Evolutionary conservation across 495 filamentous ascomycete species (phyloP), one percentile per base, ranked within the genome.

Genomic region (Neohortaea acidophila): DNA sequence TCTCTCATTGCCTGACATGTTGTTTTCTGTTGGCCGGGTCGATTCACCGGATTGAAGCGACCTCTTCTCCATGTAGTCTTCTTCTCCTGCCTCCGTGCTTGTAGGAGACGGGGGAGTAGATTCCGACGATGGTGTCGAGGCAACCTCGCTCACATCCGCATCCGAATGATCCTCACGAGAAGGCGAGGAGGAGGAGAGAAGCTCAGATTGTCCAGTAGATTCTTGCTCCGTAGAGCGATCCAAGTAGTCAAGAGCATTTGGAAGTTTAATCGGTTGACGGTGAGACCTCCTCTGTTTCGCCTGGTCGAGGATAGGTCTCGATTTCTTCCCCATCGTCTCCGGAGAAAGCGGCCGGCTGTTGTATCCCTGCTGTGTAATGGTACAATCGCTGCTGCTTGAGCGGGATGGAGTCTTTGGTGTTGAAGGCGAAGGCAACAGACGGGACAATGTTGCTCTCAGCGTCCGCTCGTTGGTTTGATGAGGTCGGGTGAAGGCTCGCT

Each of bases 371-470:
- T 59, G 57, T 3, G 57, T 62, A 13, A 62, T 43, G 2, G 59
- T 62, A 2, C 55, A 57, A 30, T 51, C 54, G 39, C 59, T 62
- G 13, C 56, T 54, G 39, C 57, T 58, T 3, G 57, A 60, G 1
- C 44, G 43, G 17, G n/a, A n/a, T n/a, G n/a, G n/a, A n/a, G n/a
- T n/a, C n/a, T n/a, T n/a, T n/a, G n/a, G n/a, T n/a, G n/a, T n/a
- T n/a, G n/a, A n/a, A n/a, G n/a, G n/a, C n/a, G n/a, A n/a, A n/a
- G n/a, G n/a, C n/a, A n/a, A n/a, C n/a, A n/a, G n/a, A n/a, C n/a
- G n/a, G n/a, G n/a, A n/a, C n/a, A n/a, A n/a, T n/a, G n/a, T n/a
- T n/a, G n/a, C n/a, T n/a, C n/a, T n/a, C n/a, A n/a, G n/a, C n/a
- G n/a, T n/a, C n/a, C n/a, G n/a, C n/a, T n/a, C n/a, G n/a, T n/a